Evolutionary conservation across 352 stramenopile genomes (phyloP).

Genomic region (Pythium aristosporum): DNA sequence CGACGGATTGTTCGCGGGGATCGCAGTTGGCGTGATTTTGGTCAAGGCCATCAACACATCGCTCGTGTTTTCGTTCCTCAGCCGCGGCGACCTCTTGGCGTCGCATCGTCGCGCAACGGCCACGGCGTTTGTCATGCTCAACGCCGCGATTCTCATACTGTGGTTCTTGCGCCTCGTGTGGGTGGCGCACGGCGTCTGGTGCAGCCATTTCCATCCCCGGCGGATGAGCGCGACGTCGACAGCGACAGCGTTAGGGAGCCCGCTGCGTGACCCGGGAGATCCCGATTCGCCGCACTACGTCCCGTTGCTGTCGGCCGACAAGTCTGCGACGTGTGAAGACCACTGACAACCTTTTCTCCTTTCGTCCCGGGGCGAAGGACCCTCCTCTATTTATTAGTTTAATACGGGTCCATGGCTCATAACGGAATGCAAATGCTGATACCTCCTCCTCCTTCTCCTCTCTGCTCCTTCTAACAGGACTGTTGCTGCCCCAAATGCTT

Average conservation of each 20-base stretch:
- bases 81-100: background rate
- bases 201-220: background rate
- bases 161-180: conserved; percentile 24
- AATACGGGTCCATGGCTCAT: no score
- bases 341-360: no score
- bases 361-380: no score
- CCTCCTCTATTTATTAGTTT: no score
- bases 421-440: no score
- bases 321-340: no score
- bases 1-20: background rate
- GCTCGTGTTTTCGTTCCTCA: conserved; percentile 27
- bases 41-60: conserved; percentile 21
- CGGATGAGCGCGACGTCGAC: conserved; percentile 9
- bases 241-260: background rate
- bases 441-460: no score
- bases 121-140: conserved; percentile 23
- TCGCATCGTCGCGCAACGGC: conserved; percentile 1
- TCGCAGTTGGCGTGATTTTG: background rate
- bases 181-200: conserved; percentile 1
- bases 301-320: no score
- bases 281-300: background rate
- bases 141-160: conserved; percentile 20
- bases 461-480: no score
- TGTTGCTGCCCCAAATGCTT: no score
- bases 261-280: background rate